Base-by-base conservation (phyloP, 2,329 filamentous ascomycete genomes). In the Ophiocordyceps sinensis region DNA sequence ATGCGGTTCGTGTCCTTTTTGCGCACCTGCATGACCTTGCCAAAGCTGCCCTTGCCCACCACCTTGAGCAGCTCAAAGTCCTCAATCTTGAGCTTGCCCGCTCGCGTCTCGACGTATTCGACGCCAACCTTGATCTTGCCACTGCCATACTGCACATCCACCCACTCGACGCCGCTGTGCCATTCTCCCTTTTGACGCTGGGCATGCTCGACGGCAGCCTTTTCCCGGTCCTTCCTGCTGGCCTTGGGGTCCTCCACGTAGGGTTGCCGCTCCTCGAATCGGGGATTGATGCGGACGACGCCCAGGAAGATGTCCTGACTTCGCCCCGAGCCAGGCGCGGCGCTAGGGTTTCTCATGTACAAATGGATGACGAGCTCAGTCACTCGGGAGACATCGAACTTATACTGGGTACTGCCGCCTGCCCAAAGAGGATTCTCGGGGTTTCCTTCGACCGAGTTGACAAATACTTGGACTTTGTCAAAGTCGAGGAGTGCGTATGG, bases 11-110 rank as follows among this genome's bases (percentile, higher is more conserved):
- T 98, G 66, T 98, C 89, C 64, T 91, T 91, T 72, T 98, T 98
- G 67, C 84, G 81, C 57, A 98, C 91, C 67, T 96, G 89, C 87
- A 96, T 96, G 60, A 96, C 91, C 68, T 96, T 96, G 64, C 91
- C 91, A 61, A 96, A 96, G 64, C 87, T 95, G 49, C 91, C 91
- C 66, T 95, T 95, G 47, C 91, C 91, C 23, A 98, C 88, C 8
- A 98, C 88, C 70, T 95, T 98, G 61, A 98, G 75, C 49, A 98
- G 71, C 54, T 96, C 87, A 60, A 98, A 98, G 61, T 96, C 88
- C 50, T 95, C 89, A 56, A 98, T 89, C 61, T 86, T 88, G 53
- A 98, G 76, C 59, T 88, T 89, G 53, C 82, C 78, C 42, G 87
- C 82, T 44, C 82, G 75, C 59, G 91, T 96, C 67, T 95, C 89